Base-by-base conservation (phyloP, 768 basidiomycete species). In the Exidia glandulosa region DNA sequence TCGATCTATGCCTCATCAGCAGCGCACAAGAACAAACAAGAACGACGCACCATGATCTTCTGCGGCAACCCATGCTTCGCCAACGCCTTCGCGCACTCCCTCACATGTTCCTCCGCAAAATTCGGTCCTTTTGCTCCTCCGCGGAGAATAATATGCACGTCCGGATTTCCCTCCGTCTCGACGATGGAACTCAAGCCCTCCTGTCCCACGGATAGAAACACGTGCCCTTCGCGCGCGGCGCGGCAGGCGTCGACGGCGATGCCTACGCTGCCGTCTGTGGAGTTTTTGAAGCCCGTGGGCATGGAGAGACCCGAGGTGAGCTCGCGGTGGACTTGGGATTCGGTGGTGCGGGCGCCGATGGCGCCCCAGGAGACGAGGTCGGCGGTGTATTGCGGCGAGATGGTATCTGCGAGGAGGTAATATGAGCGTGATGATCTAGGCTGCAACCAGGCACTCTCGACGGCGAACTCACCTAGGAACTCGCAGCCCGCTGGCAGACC, bases 241-340 rank as follows among this genome's bases (percentile, higher is more conserved):
- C 94, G 83, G 73, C 94, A 97, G 2, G 95, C 95, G 72, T 99
- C 94, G 50, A 98, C 81, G 0, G 96, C 94, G 63, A 97, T 89
- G 56, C 85, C 83, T 47, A 95, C 82, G 31, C 85, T 86, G 41
- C 96, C 96, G 66, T 98, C 96, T 1, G 95, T 98, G 12, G 90
- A 90, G 67, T 99, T 99, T 76, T 99, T 99, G 84, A 99, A 98
- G 7, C 96, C 96, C 3, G 94, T 92, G 2, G 90, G 88, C 89
- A 95, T 93, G 16, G 89, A 91, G n/a, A 95, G 77, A 2, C 86
- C 90, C 4, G 86, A 88, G 10, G 84, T 83, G 16, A 95, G 79
- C 72, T 95, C 93, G 52, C 93, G 86, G 69, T 95, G 93, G 16
- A 95, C 90, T 70, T 95, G 88, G 3, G 88, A 91, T 71, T 95